Evolutionary conservation across 75 land plant genomes (phyloP).

Genomic region (Pinus taeda): DNA sequence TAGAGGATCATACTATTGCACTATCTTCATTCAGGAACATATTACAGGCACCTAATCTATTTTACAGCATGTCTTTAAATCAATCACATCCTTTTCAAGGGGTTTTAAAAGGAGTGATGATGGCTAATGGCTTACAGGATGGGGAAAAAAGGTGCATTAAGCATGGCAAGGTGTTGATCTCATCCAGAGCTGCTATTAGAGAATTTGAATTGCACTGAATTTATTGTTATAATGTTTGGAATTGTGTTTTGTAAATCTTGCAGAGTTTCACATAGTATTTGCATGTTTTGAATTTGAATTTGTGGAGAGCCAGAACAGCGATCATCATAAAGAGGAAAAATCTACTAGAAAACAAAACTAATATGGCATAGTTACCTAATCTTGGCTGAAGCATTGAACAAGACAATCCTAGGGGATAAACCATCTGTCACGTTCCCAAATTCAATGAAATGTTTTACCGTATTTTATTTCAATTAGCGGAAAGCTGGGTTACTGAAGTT

Average conservation of each 20-base stretch:
- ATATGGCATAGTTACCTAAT: background rate
- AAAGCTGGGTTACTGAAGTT: background rate
- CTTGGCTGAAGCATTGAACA: background rate
- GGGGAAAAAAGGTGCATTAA: background rate
- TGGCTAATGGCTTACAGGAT: background rate
- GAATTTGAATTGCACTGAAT: no score
- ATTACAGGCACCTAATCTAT: background rate
- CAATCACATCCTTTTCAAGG: background rate
- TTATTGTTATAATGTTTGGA: no score
- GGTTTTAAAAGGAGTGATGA: no score
- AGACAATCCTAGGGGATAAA: background rate
- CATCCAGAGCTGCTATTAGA: no score
- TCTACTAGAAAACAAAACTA: background rate
- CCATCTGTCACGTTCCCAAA: background rate
- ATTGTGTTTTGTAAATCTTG: background rate
- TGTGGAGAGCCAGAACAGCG: background rate
- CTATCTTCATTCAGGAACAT: background rate
- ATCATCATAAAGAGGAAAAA: background rate
- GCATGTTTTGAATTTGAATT: background rate
- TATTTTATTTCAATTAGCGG: background rate
- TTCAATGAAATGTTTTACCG: background rate
- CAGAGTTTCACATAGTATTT: background rate
- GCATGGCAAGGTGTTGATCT: background rate
- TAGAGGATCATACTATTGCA: background rate
- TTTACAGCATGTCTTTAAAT: background rate